Base-by-base conservation (phyloP, 176 grass and related monocot genomes). In the Bolboschoenus planiculmis region DNA sequence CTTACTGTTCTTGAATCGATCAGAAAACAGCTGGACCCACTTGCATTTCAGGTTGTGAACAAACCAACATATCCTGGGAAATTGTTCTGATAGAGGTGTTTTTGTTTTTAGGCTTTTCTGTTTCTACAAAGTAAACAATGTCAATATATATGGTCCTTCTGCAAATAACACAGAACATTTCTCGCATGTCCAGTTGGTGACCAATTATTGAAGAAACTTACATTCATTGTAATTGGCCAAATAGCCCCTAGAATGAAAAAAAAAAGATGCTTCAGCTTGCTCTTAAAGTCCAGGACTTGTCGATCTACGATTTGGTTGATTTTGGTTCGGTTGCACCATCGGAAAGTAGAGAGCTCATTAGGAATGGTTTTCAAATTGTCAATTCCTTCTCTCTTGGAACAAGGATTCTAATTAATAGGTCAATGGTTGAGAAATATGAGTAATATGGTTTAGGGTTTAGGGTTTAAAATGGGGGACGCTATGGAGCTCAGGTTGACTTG, bases 31-130 rank as follows among this genome's bases (percentile, higher is more conserved):
- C 47, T 91, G 47, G 39, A 88, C 18, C 86, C 86, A 0, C 50
- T 91, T 26, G 54, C 78, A 0, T 80, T 88, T 62, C 68, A 88
- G 50, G 85, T 90, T 66, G 80, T 56, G 81, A 80, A 90, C 34
- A 63, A 86, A 72, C 74, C 44, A 48, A 18, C 53, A 15, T 7
- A 10, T 79, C 9, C 64, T 50, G 3, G 31, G 46, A 10, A 39
- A 20, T 39, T 68, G 4, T 33, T 44, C 44, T 75, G 42, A 47
- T 76, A 51, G 24, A 76, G 21, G 24, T n/a, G 64, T 18, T n/a
- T n/a, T n/a, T n/a, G n/a, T n/a, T n/a, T n/a, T n/a, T n/a, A n/a
- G n/a, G n/a, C n/a, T n/a, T n/a, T n/a, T n/a, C n/a, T n/a, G n/a
- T n/a, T n/a, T n/a, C n/a, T n/a, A n/a, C n/a, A n/a, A n/a, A n/a